A percentile compares a stretch with the other conserved stretches of the same genome.
phyloP scores from a whole-genome alignment of 129 eudicot species.

The Artemisia tridentata region DNA sequence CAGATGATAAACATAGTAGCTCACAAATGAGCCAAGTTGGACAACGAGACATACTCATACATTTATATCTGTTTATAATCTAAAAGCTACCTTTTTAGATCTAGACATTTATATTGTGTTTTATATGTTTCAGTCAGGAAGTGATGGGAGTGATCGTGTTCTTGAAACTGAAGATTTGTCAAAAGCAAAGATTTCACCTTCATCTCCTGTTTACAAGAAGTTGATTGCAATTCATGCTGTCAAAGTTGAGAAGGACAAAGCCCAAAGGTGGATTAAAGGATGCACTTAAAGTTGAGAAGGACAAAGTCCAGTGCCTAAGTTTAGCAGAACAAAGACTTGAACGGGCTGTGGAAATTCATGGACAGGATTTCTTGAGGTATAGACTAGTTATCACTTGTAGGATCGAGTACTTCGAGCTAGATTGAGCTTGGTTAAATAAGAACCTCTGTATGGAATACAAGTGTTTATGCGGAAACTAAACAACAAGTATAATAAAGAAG shows the following conservation, averaged over 20 bases:
- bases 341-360: conserved; percentile 37
- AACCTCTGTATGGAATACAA: too few relatives aligned
- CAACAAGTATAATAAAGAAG: too few relatives aligned
- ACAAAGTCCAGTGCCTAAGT: conserved; percentile 37
- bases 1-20: conserved; percentile 15
- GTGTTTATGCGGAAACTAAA: too few relatives aligned
- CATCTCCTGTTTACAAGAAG: conserved; percentile 37
- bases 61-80: conserved; percentile 7
- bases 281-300: conserved; percentile 38
- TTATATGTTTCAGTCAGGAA: conserved; percentile 44
- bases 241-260: too few relatives aligned
- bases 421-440: too few relatives aligned
- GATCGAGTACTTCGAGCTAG: too few relatives aligned
- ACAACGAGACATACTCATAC: neutral
- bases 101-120: neutral
- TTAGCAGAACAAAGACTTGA: conserved; percentile 44
- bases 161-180: conserved; percentile 40
- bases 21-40: conserved; percentile 28
- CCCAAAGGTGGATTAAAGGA: conserved; percentile 41
- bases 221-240: conserved; percentile 52
- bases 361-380: conserved; percentile 46
- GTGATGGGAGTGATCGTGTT: conserved; percentile 41
- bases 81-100: neutral
- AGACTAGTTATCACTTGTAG: neutral
- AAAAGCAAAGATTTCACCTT: conserved; percentile 25